Evolutionary conservation across 225 moss, liverwort and hornwort genomes (phyloP), one percentile per base, ranked within the genome.

Genomic region (Takakia lepidozioides): DNA sequence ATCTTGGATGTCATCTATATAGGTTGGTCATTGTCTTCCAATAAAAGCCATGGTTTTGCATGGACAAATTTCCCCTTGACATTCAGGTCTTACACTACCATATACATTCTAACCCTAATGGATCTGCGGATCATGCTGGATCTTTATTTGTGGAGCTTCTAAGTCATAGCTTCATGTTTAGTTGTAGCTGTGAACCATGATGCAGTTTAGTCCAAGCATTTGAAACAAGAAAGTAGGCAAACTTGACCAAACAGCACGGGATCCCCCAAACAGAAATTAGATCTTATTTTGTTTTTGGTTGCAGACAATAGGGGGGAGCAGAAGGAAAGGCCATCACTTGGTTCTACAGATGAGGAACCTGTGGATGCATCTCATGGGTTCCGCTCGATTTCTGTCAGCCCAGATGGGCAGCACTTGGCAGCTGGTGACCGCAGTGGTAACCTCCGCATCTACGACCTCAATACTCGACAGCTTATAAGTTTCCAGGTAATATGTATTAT

Each of bases 381-480:
- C 57, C 76, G 86, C 16, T 73, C 86, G 39, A 76, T 87, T 0
- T 80, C 76, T 59, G 64, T 52, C 35, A 87, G 83, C 61, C 82
- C 83, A 2, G 83, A 87, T 63, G 83, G 83, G 5, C 72, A 72
- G 40, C 86, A 87, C 41, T 64, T 87, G 59, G 86, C 86, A 76
- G 76, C 86, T 62, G 86, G 86, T 48, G 86, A 87, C 67, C 70
- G 63, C 43, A 62, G 68, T 64, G 86, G 86, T 43, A 83, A 80
- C 64, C 70, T 87, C 66, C 80, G 71, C 40, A 64, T 87, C 25
- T 87, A 72, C 63, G 79, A 83, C 55, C 54, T 87, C 30, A 70
- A 76, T 43, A 71, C 73, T 2, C 65, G 83, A 59, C 62, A 87
- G 58, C 46, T 83, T 10, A 69, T 83, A 52, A 83, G 56, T 55